These are phyloP conservation scores for Ascomycota sp. DNA, from an alignment of 2,329 filamentous ascomycete genomes.

Conservation along the genomic window DNA sequence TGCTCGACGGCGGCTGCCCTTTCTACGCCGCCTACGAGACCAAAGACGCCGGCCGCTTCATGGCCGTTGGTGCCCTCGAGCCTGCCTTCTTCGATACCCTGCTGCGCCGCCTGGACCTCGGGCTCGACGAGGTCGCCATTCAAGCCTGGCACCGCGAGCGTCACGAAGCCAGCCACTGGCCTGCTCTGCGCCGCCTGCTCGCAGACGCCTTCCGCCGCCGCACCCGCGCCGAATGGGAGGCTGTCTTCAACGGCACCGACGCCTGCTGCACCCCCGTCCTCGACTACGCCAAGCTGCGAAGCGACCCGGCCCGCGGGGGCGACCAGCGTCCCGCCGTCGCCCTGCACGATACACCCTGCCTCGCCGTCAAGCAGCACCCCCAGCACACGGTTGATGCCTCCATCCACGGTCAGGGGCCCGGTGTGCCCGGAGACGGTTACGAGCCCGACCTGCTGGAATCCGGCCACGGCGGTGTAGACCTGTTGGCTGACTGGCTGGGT, in stretches of 20 bases:
- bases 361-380: slow-evolving; percentile 32
- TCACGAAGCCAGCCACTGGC: no score
- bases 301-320: slow-evolving; percentile 26
- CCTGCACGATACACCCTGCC: slow-evolving; percentile 46
- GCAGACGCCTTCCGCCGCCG: no score
- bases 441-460: slow-evolving; percentile 34
- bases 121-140: no score
- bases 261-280: slow-evolving; percentile 84
- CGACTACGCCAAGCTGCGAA: slow-evolving; percentile 50
- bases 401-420: slow-evolving; percentile 40
- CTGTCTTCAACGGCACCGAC: slow-evolving; percentile 72
- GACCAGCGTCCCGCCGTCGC: slow-evolving; percentile 54
- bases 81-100: slow-evolving; percentile 62
- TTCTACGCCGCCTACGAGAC: slow-evolving; percentile 86
- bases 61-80: slow-evolving; percentile 83
- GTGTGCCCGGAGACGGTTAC: slow-evolving; percentile 50
- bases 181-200: no score
- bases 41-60: slow-evolving; percentile 51
- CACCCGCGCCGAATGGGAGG: slow-evolving; percentile 65
- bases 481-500: slow-evolving; percentile 52
- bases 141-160: no score
- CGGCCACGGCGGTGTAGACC: slow-evolving; percentile 52
- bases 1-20: slow-evolving; percentile 67
- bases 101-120: slow-evolving; percentile 47
- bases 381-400: slow-evolving; percentile 12